Evolutionary conservation across 441 rosid genomes (phyloP).

Genomic region (Eutrema salsugineum): DNA sequence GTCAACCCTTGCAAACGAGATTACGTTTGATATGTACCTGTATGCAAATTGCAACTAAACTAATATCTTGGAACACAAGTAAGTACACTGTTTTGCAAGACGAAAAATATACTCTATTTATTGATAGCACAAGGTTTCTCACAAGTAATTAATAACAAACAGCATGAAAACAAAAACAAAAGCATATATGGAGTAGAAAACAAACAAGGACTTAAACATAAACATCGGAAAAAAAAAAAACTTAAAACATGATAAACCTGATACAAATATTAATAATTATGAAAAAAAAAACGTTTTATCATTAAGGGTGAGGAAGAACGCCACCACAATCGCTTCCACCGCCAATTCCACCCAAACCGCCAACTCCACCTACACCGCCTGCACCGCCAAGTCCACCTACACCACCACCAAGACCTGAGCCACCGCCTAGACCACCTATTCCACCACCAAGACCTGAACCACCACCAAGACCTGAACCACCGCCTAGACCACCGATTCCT

Average conservation of each 20-base stretch:
- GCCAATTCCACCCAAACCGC: slow-evolving; percentile 40
- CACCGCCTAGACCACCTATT: slow-evolving; percentile 30
- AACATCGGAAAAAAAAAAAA: background rate
- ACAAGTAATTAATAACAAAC: slow-evolving; percentile 16
- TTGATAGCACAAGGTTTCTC: slow-evolving; percentile 18
- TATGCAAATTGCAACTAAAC: background rate
- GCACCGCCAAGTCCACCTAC: slow-evolving; percentile 32
- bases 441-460: slow-evolving; percentile 40
- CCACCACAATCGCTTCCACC: slow-evolving; percentile 36
- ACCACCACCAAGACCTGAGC: slow-evolving; percentile 34
- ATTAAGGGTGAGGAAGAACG: slow-evolving; percentile 34
- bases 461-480: slow-evolving; percentile 7
- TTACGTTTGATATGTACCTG: background rate
- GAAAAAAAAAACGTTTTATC: background rate
- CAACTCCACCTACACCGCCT: slow-evolving; percentile 14
- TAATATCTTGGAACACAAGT: slow-evolving; percentile 12
- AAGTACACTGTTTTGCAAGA: background rate
- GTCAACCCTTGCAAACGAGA: background rate
- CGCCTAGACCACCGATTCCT: slow-evolving; percentile 34
- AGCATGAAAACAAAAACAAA: background rate
- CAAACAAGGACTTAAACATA: background rate
- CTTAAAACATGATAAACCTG: background rate
- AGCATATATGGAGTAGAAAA: background rate
- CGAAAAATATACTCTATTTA: slow-evolving; percentile 8
- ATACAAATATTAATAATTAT: background rate